Evolutionary conservation across 192 early-diverging fungal genomes (phyloP).

Genomic region (Coemansia sp.): DNA sequence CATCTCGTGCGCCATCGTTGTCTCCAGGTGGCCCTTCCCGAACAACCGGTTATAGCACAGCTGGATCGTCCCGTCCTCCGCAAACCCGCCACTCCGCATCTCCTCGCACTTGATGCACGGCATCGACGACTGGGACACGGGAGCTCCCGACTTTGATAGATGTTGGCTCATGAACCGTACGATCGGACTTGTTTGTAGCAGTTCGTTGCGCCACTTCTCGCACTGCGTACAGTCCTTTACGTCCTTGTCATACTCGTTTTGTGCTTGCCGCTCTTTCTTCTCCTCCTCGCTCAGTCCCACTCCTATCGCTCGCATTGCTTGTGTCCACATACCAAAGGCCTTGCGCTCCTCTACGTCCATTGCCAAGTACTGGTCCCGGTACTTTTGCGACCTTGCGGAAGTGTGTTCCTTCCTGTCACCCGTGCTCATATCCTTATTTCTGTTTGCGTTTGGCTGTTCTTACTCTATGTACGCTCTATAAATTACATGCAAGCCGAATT

Average conservation of each 20-base stretch:
- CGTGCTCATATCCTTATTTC: neutral
- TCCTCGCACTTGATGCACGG: constrained; percentile 81
- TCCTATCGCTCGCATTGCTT: constrained; percentile 22
- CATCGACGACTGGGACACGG: constrained; percentile 61
- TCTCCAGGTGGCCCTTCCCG: constrained; percentile 81
- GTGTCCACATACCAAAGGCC: neutral
- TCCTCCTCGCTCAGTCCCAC: constrained; percentile 60
- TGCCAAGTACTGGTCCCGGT: constrained; percentile 33
- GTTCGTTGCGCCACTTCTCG: constrained; percentile 74
- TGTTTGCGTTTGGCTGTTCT: neutral
- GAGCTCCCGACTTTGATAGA: constrained; percentile 67
- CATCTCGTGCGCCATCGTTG: constrained; percentile 94
- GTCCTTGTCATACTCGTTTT: constrained; percentile 52
- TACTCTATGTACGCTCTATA: neutral
- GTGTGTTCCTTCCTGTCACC: constrained; percentile 1
- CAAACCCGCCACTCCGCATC: constrained; percentile 84
- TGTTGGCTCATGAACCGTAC: constrained; percentile 85
- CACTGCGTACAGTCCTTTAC: constrained; percentile 63
- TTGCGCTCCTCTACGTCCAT: constrained; percentile 58
- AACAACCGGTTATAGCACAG: constrained; percentile 85
- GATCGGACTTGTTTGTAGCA: constrained; percentile 73
- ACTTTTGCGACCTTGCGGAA: constrained; percentile 6
- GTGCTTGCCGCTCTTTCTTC: constrained; percentile 27
- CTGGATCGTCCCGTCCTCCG: constrained; percentile 74
- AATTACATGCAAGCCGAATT: too few species aligned